Conservation (phyloP, 441 rosid genomes). For the Erysimum pusillum region DNA sequence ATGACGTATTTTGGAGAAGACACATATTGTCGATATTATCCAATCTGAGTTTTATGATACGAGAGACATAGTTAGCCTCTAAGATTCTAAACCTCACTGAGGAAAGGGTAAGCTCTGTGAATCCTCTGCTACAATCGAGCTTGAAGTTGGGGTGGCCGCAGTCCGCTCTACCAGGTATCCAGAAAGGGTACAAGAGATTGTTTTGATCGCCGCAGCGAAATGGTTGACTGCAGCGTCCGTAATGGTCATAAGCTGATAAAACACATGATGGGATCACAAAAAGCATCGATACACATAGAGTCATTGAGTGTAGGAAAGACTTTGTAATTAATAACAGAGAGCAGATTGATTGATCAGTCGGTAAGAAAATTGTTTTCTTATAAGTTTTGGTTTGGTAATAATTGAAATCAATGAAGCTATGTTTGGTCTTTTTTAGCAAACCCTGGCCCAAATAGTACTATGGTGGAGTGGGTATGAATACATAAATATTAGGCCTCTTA, state of each 20-base stretch:
- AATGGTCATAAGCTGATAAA: background rate
- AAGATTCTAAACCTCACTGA: slow-evolving; percentile 4
- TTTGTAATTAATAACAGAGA: no score
- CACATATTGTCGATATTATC: slow-evolving; percentile 48
- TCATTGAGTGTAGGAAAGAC: no score
- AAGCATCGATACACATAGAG: background rate
- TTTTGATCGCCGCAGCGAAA: background rate
- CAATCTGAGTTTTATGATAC: slow-evolving; percentile 38
- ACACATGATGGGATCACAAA: slow-evolving; percentile 1
- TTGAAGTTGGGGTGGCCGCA: slow-evolving; percentile 40
- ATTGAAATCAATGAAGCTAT: background rate
- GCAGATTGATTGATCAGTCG: no score
- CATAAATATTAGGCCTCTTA: no score
- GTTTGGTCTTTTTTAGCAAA: background rate
- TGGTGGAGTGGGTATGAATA: no score
- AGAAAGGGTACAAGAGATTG: slow-evolving; percentile 19
- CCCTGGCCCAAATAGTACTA: no score
- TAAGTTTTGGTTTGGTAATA: background rate
- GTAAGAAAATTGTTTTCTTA: no score
- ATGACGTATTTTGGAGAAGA: slow-evolving; percentile 38
- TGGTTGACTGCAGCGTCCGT: background rate
- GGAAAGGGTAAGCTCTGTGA: slow-evolving; percentile 27
- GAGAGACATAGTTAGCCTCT: background rate
- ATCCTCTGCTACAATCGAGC: slow-evolving; percentile 1
- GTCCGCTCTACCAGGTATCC: slow-evolving; percentile 6